These are phyloP conservation scores for Cephaloascus albidus DNA, from an alignment of 805 yeast genomes.

Conservation along the genomic window DNA sequence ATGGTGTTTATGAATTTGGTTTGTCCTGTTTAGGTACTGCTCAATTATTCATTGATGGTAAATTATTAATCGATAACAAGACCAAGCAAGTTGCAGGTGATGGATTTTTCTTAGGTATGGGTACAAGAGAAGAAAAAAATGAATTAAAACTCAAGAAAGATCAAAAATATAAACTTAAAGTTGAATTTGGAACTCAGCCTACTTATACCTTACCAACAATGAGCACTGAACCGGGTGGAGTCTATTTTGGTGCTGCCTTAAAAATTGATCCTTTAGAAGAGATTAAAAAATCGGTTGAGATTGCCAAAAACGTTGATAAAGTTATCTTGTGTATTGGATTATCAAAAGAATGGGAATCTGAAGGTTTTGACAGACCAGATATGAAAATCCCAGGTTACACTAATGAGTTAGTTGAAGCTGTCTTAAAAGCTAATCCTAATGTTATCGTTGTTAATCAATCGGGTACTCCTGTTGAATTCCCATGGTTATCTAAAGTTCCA, in stretches of 20 bases:
- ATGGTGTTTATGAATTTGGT: conserved; percentile 44
- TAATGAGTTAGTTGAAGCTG: conserved; percentile 33
- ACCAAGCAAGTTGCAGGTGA: conserved; percentile 40
- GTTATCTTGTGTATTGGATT: conserved; percentile 44
- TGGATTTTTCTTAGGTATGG: conserved; percentile 44
- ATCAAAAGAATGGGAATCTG: conserved; percentile 48
- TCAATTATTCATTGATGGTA: conserved; percentile 40
- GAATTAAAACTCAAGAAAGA: conserved; percentile 31
- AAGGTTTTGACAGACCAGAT: conserved; percentile 44
- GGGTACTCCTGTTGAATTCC: conserved; percentile 55
- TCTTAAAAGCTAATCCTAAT: conserved; percentile 37
- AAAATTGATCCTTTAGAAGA: conserved; percentile 21
- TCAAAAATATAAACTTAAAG: conserved; percentile 29
- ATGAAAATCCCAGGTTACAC: conserved; percentile 43
- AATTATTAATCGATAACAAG: conserved; percentile 46
- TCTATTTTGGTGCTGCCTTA: conserved; percentile 20
- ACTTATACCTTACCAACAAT: conserved; percentile 24
- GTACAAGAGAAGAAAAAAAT: conserved; percentile 41
- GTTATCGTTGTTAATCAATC: conserved; percentile 47
- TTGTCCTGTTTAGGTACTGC: conserved; percentile 46
- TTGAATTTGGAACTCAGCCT: conserved; percentile 42
- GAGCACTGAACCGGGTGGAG: too few relatives aligned
- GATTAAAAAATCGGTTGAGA: conserved; percentile 31
- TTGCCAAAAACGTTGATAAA: conserved; percentile 43
- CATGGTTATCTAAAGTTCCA: conserved; percentile 35